Evolutionary conservation across 306 rosid species (phyloP).

Genomic region (Pueraria montana): DNA sequence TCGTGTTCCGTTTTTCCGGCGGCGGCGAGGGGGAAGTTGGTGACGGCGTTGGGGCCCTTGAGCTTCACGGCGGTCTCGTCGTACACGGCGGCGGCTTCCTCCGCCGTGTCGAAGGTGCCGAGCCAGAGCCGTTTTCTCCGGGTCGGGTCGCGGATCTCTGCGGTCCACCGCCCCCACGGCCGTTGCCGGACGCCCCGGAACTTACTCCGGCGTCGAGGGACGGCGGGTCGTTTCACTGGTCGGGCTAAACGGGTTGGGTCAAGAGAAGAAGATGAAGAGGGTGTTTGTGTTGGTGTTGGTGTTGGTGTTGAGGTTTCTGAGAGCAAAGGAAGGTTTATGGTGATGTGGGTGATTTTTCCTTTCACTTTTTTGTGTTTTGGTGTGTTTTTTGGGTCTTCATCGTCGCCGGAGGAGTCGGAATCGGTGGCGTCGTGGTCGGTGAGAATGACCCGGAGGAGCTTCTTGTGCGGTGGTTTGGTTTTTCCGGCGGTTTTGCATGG

Average conservation of each 20-base stretch:
- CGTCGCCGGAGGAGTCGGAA: slow-evolving; percentile 71
- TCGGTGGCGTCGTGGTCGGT: slow-evolving; percentile 89
- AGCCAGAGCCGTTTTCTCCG: slow-evolving; percentile 83
- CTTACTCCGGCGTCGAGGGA: slow-evolving; percentile 48
- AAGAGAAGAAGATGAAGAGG: not conserved
- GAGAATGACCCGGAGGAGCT: slow-evolving; percentile 74
- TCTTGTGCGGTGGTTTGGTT: slow-evolving; percentile 43
- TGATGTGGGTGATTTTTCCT: slow-evolving; percentile 61
- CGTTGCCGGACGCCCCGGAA: slow-evolving; percentile 86
- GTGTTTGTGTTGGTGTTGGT: not conserved
- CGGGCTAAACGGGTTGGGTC: slow-evolving; percentile 42
- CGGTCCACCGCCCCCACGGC: slow-evolving; percentile 97
- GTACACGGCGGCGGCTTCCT: slow-evolving; percentile 84
- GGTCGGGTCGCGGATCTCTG: slow-evolving; percentile 90
- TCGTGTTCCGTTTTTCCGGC: not conserved
- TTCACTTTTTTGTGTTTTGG: slow-evolving; percentile 31
- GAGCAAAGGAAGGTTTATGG: slow-evolving; percentile 34
- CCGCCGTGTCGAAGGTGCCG: slow-evolving; percentile 91
- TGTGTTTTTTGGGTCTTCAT: slow-evolving; percentile 40
- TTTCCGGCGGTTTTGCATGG: slow-evolving; percentile 18
- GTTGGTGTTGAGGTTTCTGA: slow-evolving; percentile 9
- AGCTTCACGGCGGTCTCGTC: slow-evolving; percentile 78
- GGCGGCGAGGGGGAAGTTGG: slow-evolving; percentile 61
- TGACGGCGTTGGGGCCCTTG: slow-evolving; percentile 78
- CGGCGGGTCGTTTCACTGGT: slow-evolving; percentile 8